Base-by-base conservation (phyloP, 495 filamentous ascomycete species). In the Gamarada debralockiae region DNA sequence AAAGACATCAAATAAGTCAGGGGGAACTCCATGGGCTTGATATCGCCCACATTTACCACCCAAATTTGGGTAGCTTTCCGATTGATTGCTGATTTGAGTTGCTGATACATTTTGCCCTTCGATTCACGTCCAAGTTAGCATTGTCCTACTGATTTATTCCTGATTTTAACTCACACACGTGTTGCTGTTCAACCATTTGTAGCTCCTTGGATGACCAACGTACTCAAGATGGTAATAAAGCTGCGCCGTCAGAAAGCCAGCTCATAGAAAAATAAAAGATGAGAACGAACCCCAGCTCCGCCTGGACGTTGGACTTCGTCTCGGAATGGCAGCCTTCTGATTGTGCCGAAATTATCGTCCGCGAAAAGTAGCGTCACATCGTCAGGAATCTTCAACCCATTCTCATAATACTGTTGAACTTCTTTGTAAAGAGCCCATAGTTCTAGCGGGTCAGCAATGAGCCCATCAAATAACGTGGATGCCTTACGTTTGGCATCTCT, bases 21-120 rank as follows among this genome's bases (percentile, higher is more conserved):
- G 27, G 84, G 84, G 23, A 85, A 69, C 65, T 85, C 84, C 12
- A 84, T 66, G 3, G 80, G 78, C 64, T 87, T 87, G 45, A 89
- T 67, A 58, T 90, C 86, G 15, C 86, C 85, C 15, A 90, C 77
- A 56, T 89, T 90, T 63, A 88, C 81, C 24, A 89, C 75, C 86
- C 86, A 89, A 54, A 89, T 85, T 37, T 79, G 68, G 44, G 78
- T 71, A 1, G 86, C 84, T n/a, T 78, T 72, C 14, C 83, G 72
- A 17, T 76, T 62, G 50, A 85, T 76, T 0, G 86, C 77, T 25
- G 79, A 67, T 55, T 76, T 68, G 71, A 87, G 79, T 63, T 74
- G 71, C 13, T 53, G 41, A 24, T 43, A 58, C 9, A 43, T 54
- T 25, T 61, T 56, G 22, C 48, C 55, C 50, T 54, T 2, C n/a